Conservation (phyloP, 805 yeast genomes). For the Saturnispora sanitii region DNA sequence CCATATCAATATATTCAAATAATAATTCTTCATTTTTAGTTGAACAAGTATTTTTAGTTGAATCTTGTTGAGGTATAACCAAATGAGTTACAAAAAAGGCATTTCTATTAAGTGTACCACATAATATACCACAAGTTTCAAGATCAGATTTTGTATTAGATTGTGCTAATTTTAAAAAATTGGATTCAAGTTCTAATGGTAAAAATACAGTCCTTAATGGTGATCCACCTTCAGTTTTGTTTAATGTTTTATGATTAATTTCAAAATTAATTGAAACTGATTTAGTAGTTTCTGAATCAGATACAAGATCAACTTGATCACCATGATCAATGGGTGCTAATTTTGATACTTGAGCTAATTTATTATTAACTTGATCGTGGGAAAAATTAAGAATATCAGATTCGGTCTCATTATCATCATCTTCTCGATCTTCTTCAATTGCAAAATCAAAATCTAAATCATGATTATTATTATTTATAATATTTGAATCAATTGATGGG, state of each 20-base stretch:
- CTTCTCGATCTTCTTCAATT: slow-evolving; percentile 10
- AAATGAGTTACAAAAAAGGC: slow-evolving; percentile 56
- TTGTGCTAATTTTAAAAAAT: slow-evolving; percentile 38
- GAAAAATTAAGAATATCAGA: not conserved
- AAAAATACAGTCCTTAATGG: slow-evolving; percentile 44
- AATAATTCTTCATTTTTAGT: slow-evolving; percentile 51
- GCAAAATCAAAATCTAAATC: slow-evolving; percentile 10
- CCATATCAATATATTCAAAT: slow-evolving; percentile 44
- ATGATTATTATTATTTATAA: no score
- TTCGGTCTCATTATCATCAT: not conserved
- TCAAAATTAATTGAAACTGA: slow-evolving; percentile 8
- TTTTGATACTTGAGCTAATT: no score
- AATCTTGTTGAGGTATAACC: slow-evolving; percentile 52
- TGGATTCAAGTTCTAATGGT: slow-evolving; percentile 34
- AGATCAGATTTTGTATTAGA: slow-evolving; percentile 40
- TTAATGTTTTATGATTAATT: slow-evolving; percentile 30
- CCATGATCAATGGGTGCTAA: no score
- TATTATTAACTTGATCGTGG: slow-evolving; percentile 2
- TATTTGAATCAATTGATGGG: no score
- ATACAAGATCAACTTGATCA: not conserved
- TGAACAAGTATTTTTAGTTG: slow-evolving; percentile 53
- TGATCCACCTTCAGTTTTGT: slow-evolving; percentile 45
- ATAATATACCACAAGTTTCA: slow-evolving; percentile 60
- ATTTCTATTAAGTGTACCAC: slow-evolving; percentile 51
- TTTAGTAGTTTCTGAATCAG: not conserved